Evolutionary conservation across 2,329 filamentous ascomycete species (phyloP), one percentile per base, ranked within the genome.

Genomic region (Septoria petroselini): DNA sequence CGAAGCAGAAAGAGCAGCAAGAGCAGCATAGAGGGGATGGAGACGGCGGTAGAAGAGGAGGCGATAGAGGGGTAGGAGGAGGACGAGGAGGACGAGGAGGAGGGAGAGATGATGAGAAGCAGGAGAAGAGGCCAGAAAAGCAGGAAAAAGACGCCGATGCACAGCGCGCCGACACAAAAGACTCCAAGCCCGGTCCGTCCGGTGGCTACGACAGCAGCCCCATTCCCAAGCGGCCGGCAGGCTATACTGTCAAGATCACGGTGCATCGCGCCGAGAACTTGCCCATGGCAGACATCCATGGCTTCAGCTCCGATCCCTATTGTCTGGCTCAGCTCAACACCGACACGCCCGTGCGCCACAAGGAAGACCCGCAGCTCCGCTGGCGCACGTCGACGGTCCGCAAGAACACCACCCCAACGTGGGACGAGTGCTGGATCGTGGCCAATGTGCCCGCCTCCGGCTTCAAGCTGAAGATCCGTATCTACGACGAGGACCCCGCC

Each of bases 401-500:
- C 50, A 80, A 78, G 58, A 84, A 79, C 33, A 84, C 82, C 1
- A 80, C 91, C 60, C 91, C 91, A 0, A 76, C 74, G 40, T 97
- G 91, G 91, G 78, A 95, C 40, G 81, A 84, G 30, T 80, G 88
- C 53, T 97, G 91, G 91, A 77, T 89, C 17, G 85, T 97, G 18
- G 88, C 88, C 53, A 94, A 95, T 59, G 79, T 96, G 1, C 91
- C 91, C 0, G 74, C 83, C 0, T 81, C 79, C 0, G 91, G 91
- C 3, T 95, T 95, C 71, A 79, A 77, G 49, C 77, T 97, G 59
- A 95, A 95, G 67, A 89, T 88, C 54, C 80, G 88, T 45, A 71
- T 97, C 14, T 94, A 91, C 70, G 91, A 97, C 63, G 91, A 97
- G 68, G 91, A 97, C 69, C 82, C 84, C 27, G 81, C 84, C 1